phyloP scores from a whole-genome alignment of 768 basidiomycete genomes.

The Cyclocybe cylindracea region DNA sequence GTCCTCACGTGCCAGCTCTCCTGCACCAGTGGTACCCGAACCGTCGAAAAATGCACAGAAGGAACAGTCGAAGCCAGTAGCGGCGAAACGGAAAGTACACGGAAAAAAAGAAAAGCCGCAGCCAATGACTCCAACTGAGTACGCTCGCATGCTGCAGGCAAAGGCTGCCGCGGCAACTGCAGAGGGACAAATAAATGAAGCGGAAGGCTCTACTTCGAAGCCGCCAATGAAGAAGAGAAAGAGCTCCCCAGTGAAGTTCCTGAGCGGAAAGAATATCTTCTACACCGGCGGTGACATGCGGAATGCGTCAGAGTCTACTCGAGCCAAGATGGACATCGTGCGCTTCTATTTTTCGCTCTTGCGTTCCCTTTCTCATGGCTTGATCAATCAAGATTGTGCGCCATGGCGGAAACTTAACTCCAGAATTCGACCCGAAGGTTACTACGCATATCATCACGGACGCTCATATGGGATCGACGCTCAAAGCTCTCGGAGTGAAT shows the following conservation, averaged over 20 bases:
- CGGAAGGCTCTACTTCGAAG: constrained; percentile 15
- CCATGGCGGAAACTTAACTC: constrained; percentile 62
- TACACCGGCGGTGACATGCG: constrained; percentile 61
- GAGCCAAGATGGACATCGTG: constrained; percentile 62
- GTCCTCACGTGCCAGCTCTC: constrained; percentile 29
- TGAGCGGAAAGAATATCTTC: constrained; percentile 57
- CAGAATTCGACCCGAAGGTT: constrained; percentile 52
- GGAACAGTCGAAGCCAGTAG: constrained; percentile 13
- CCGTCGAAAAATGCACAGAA: constrained; percentile 10
- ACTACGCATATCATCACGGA: constrained; percentile 75
- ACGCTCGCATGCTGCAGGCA: constrained; percentile 48
- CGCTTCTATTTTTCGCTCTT: constrained; percentile 19
- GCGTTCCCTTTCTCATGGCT: neutral
- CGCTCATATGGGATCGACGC: constrained; percentile 25
- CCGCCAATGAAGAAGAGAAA: constrained; percentile 6
- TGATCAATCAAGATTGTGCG: constrained; percentile 50
- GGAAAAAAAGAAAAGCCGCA: constrained; percentile 40
- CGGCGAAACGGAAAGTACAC: constrained; percentile 21
- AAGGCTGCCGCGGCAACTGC: constrained; percentile 17
- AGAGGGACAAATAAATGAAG: neutral
- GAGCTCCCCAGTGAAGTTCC: constrained; percentile 28
- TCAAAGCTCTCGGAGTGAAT: constrained; percentile 49
- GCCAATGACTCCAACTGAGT: constrained; percentile 51
- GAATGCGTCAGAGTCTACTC: constrained; percentile 51
- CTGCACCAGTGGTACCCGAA: constrained; percentile 14